These are phyloP conservation scores for Rubus parviflorus DNA, from an alignment of 306 rosid genomes.

Conservation along the genomic window DNA sequence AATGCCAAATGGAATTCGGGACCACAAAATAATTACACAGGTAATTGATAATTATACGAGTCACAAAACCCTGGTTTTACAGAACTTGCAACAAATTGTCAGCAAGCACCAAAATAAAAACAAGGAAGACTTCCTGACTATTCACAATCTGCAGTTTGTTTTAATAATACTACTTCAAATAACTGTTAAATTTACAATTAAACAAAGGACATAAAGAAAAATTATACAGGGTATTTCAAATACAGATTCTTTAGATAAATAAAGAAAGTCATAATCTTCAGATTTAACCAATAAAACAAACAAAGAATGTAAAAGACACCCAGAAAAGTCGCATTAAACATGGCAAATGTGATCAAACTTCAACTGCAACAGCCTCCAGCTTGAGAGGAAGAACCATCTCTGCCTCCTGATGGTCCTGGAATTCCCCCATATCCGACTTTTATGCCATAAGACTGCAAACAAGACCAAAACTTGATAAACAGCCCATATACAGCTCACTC, in stretches of 20 bases:
- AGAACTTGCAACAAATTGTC: too few relatives aligned
- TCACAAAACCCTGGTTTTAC: too few relatives aligned
- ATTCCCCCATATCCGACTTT: constrained; percentile 97
- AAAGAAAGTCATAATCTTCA: constrained; percentile 32
- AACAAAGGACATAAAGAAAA: constrained; percentile 26
- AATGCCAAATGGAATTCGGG: too few relatives aligned
- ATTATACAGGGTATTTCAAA: constrained; percentile 52
- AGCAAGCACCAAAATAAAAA: constrained; percentile 5
- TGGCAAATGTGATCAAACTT: constrained; percentile 36
- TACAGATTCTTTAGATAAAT: constrained; percentile 26
- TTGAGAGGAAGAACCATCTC: constrained; percentile 84
- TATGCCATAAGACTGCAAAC: constrained; percentile 91
- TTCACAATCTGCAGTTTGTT: constrained; percentile 34
- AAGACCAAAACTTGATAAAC: constrained; percentile 27
- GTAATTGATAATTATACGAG: too few relatives aligned
- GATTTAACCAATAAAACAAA: constrained; percentile 30
- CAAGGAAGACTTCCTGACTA: not conserved
- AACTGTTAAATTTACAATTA: constrained; percentile 47
- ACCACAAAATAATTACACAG: too few relatives aligned
- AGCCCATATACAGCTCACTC: constrained; percentile 5
- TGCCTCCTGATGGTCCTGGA: constrained; percentile 95
- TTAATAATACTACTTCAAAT: constrained; percentile 40
- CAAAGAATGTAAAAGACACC: constrained; percentile 16
- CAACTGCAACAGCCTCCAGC: constrained; percentile 88
- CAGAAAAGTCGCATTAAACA: constrained; percentile 25